Evolutionary conservation across 1,139 yeast genomes (phyloP).

Genomic region (Pichia sp.): DNA sequence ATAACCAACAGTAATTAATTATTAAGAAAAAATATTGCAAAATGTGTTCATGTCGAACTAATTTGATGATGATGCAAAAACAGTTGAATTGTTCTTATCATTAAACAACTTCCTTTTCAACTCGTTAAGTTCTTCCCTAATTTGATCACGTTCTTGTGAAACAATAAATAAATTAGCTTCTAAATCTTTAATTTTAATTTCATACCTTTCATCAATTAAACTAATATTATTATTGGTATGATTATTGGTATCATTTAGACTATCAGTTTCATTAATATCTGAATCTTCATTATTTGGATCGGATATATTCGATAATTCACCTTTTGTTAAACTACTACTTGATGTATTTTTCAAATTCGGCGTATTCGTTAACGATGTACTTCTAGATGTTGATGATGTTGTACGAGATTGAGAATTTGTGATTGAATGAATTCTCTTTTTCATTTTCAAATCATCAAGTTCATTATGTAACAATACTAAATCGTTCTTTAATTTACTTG

Average conservation of each 20-base stretch:
- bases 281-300: background rate
- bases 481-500: constrained; percentile 50
- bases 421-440: constrained; percentile 34
- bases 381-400: constrained; percentile 12
- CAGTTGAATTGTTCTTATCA: background rate
- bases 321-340: background rate
- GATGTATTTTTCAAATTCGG: background rate
- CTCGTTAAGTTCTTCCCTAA: constrained; percentile 56
- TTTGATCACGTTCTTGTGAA: constrained; percentile 77
- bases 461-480: constrained; percentile 56
- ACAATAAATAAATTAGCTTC: constrained; percentile 78
- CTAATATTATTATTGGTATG: constrained; percentile 20
- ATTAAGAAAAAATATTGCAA: background rate
- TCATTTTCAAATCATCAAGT: constrained; percentile 59
- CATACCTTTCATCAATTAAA: constrained; percentile 55
- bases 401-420: constrained; percentile 12
- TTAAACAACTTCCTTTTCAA: constrained; percentile 45
- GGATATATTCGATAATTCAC: background rate
- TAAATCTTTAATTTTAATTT: constrained; percentile 71
- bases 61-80: background rate
- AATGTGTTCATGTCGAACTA: background rate
- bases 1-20: background rate
- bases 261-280: constrained; percentile 13
- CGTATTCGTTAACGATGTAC: background rate
- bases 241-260: constrained; percentile 14